phyloP scores from a whole-genome alignment of 306 rosid species.

The Acacia confusa region DNA sequence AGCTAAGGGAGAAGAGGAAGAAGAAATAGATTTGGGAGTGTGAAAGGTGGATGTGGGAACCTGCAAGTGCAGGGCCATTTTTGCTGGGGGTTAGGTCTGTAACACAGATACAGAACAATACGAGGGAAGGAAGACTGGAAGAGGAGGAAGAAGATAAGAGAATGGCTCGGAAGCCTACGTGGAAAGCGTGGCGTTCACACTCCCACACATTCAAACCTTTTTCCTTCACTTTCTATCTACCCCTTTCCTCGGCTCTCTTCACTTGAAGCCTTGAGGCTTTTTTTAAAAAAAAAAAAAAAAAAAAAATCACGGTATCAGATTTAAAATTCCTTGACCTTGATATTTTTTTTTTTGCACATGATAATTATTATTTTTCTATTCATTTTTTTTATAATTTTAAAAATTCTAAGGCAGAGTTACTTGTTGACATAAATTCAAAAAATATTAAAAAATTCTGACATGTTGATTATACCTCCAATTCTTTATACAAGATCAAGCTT shows the following conservation, averaged over 20 bases:
- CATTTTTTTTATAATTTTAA: too few relatives aligned
- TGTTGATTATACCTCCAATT: too few relatives aligned
- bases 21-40: constrained; percentile 27
- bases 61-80: constrained; percentile 61
- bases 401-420: too few relatives aligned
- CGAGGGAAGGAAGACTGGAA: background rate
- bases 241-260: background rate
- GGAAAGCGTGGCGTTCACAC: constrained; percentile 40
- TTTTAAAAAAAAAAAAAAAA: too few relatives aligned
- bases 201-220: constrained; percentile 32
- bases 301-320: too few relatives aligned
- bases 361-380: too few relatives aligned
- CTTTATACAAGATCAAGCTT: too few relatives aligned
- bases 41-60: constrained; percentile 24
- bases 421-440: too few relatives aligned
- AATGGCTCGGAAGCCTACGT: constrained; percentile 29
- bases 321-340: too few relatives aligned
- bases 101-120: background rate
- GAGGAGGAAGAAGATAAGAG: constrained; percentile 35
- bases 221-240: background rate
- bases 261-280: too few relatives aligned
- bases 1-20: constrained; percentile 14
- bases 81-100: background rate
- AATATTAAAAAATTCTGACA: too few relatives aligned
- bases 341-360: too few relatives aligned